A percentile compares a stretch with the other conserved stretches of the same genome.
Conservation (phyloP, 2,329 filamentous ascomycete species). For the Calycina marina region DNA sequence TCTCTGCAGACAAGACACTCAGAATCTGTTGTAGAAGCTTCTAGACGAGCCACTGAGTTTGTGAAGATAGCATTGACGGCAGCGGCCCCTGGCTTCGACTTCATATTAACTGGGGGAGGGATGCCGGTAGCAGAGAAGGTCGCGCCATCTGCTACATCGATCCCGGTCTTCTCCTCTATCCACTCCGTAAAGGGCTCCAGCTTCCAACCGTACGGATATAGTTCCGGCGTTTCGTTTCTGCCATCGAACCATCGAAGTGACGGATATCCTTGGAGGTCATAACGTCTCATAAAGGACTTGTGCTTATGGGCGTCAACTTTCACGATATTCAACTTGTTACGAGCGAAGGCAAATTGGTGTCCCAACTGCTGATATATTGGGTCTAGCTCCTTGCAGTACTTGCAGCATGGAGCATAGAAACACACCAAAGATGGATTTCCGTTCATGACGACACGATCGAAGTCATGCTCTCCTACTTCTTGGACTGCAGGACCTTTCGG, state of each 20-base stretch:
- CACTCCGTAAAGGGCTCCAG: conserved; percentile 13
- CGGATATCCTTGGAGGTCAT: conserved; percentile 72
- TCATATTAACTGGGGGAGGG: conserved; percentile 19
- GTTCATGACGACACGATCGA: conserved; percentile 75
- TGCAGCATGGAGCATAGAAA: conserved; percentile 95
- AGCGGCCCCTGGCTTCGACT: conserved; percentile 23
- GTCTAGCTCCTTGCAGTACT: conserved; percentile 90
- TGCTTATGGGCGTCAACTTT: conserved; percentile 85
- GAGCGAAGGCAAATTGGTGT: conserved; percentile 54
- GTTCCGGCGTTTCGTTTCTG: conserved; percentile 9
- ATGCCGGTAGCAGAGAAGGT: conserved; percentile 6
- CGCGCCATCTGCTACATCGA: conserved; percentile 10
- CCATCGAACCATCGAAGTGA: conserved; percentile 82
- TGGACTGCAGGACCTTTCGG: conserved; percentile 39
- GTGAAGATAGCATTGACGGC: conserved; percentile 32
- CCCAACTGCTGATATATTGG: conserved; percentile 80
- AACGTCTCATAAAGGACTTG: conserved; percentile 57
- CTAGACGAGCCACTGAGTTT: conserved; percentile 8
- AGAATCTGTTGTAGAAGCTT: conserved; percentile 14
- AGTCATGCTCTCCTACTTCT: conserved; percentile 77
- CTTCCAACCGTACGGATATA: conserved; percentile 9
- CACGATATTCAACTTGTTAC: conserved; percentile 67
- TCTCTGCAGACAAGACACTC: conserved; percentile 75
- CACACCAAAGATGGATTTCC: conserved; percentile 91
- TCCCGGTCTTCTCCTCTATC: conserved; percentile 16